These are phyloP conservation scores for Helotiales sp. DNA, from an alignment of 2,329 filamentous ascomycete species.

Conservation along the genomic window DNA sequence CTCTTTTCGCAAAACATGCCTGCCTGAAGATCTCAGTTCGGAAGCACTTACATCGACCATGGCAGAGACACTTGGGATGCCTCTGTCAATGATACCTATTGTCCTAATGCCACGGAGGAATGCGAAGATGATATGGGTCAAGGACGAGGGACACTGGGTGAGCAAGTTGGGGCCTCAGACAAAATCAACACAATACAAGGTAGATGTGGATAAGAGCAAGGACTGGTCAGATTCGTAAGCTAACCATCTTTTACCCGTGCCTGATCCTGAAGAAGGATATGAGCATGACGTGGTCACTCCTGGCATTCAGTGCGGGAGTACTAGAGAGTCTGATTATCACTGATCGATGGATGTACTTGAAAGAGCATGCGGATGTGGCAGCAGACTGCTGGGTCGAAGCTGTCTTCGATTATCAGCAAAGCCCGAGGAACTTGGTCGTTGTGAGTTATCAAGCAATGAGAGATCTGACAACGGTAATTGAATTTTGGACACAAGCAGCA, in stretches of 20 bases:
- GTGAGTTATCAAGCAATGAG: conserved; percentile 74
- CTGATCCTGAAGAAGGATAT: conserved; percentile 73
- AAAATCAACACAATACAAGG: too few species aligned
- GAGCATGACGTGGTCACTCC: conserved; percentile 86
- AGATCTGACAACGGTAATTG: too few species aligned
- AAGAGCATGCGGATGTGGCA: conserved; percentile 71
- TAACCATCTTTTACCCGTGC: conserved; percentile 64
- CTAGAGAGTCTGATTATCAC: conserved; percentile 88
- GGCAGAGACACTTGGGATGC: too few species aligned
- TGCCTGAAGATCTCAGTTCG: too few species aligned
- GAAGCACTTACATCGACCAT: too few species aligned
- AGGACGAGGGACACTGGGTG: too few species aligned
- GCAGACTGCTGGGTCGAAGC: conserved; percentile 85
- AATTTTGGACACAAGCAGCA: too few species aligned
- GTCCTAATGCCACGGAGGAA: too few species aligned
- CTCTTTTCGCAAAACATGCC: too few species aligned
- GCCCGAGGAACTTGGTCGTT: conserved; percentile 88
- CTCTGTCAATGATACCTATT: too few species aligned
- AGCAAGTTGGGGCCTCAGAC: too few species aligned
- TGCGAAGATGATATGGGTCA: too few species aligned
- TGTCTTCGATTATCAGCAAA: conserved; percentile 85
- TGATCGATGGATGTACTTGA: conserved; percentile 85
- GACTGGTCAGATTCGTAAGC: conserved; percentile 77
- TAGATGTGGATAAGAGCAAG: conserved; percentile 65
- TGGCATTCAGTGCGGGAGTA: conserved; percentile 91